Conservation (phyloP, 495 filamentous ascomycete species). For the Xylaria acuta region DNA sequence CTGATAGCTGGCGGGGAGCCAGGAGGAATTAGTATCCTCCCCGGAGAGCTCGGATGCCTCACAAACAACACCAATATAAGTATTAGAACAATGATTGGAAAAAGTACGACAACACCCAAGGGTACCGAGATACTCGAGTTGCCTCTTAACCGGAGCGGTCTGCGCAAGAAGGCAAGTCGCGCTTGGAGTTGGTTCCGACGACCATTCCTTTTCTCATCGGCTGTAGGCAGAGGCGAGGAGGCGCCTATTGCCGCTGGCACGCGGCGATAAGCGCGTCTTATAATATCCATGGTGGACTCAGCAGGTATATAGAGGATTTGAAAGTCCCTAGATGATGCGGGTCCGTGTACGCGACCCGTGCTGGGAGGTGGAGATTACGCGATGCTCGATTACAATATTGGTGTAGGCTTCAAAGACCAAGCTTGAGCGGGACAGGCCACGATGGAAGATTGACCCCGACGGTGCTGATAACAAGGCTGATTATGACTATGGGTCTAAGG, state of each 20-base stretch:
- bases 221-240: slow-evolving; percentile 49
- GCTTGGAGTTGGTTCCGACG: slow-evolving; percentile 47
- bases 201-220: slow-evolving; percentile 52
- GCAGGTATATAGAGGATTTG: slow-evolving; percentile 10
- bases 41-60: slow-evolving; percentile 83
- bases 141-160: slow-evolving; percentile 89
- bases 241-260: slow-evolving; percentile 47
- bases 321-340: slow-evolving; percentile 22
- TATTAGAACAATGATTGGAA: slow-evolving; percentile 89
- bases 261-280: slow-evolving; percentile 59
- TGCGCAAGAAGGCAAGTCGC: slow-evolving; percentile 81
- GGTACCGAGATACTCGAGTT: slow-evolving; percentile 95
- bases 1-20: slow-evolving; percentile 91
- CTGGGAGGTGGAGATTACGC: slow-evolving; percentile 11
- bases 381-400: slow-evolving; percentile 21
- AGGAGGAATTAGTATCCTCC: slow-evolving; percentile 84
- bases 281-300: slow-evolving; percentile 57
- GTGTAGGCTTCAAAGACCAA: slow-evolving; percentile 1
- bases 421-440: not conserved
- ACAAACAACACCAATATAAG: slow-evolving; percentile 91
- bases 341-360: slow-evolving; percentile 25
- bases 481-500: slow-evolving; percentile 17
- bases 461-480: slow-evolving; percentile 15
- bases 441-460: not conserved
- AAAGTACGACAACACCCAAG: slow-evolving; percentile 88